Base-by-base conservation (phyloP, 1,139 yeast species). In the Candida anutae region DNA sequence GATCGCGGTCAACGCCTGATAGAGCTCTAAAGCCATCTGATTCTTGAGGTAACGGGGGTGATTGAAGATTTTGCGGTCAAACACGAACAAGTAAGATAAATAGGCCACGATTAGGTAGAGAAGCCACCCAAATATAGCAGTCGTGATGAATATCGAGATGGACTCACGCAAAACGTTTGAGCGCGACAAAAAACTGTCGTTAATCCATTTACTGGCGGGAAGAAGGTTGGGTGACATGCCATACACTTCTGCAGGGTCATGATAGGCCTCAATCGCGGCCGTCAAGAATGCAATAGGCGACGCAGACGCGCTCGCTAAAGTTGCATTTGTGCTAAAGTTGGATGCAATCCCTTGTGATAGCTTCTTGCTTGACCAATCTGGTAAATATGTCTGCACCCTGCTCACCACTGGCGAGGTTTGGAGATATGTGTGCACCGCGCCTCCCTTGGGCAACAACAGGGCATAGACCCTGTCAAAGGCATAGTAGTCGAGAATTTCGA, bases 41-140 rank as follows among this genome's bases (percentile, higher is more conserved):
- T 90, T 88, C 55, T 90, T 90, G 58, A 90, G 71, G 57, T 84
- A 90, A 53, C 95, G 74, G 34, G 98, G 98, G 53, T 90, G 98
- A 58, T 90, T 83, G 68, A 90, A 85, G 34, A 87, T 83, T 34
- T 77, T 77, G 47, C 77, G 79, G 58, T 90, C 97, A 53, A 84
- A 90, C 17, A 90, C 77, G 43, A 78, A 75, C 26, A 66, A 41
- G 52, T 83, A 90, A 10, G 94, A 78, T 19, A 82, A 45, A 11
- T 76, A 62, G 6, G 97, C 97, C 29, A 77, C 81, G n/a, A 57
- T 39, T 29, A 87, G 63, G 57, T 90, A 90, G 28, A 88, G 60
- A 11, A 77, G 29, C 81, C 90, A 77, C 23, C 97, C 98, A 48
- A 88, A 88, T 9, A 88, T 35, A 23, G 87, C 74, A 39, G 88